Percentiles rank a stretch among this genome's conserved stretches.
Conservation (phyloP, 2,329 filamentous ascomycete species). For the Leptographium lundbergii region DNA sequence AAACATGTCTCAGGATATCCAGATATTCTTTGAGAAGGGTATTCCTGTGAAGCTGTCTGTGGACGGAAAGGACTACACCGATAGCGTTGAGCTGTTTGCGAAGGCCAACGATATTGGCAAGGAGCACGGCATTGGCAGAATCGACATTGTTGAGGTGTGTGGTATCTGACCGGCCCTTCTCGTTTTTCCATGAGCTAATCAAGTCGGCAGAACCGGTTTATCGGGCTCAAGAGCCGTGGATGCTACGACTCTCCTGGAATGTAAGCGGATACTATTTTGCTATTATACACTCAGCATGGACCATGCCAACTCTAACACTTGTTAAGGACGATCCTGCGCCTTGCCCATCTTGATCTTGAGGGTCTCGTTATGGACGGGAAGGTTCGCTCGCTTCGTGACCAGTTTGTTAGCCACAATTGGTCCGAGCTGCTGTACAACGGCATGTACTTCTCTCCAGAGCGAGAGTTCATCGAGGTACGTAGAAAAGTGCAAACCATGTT, state of each 20-base stretch:
- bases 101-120: slow-evolving; percentile 59
- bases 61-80: slow-evolving; percentile 50
- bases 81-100: slow-evolving; percentile 60
- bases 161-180: not conserved
- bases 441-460: slow-evolving; percentile 38
- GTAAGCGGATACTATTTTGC: not conserved
- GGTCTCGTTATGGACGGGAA: slow-evolving; percentile 40
- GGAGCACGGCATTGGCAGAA: slow-evolving; percentile 62
- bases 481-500: too few relatives aligned
- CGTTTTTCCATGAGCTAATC: not conserved
- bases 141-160: slow-evolving; percentile 62
- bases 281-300: too few relatives aligned
- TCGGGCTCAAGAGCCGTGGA: slow-evolving; percentile 67
- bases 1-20: slow-evolving; percentile 58
- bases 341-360: slow-evolving; percentile 34
- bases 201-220: slow-evolving; percentile 40
- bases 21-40: slow-evolving; percentile 60
- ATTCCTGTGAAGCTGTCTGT: slow-evolving; percentile 47
- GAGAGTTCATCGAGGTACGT: slow-evolving; percentile 39
- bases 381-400: slow-evolving; percentile 44
- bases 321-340: slow-evolving; percentile 18
- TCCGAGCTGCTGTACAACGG: slow-evolving; percentile 30
- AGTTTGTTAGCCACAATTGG: slow-evolving; percentile 42
- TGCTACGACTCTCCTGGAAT: slow-evolving; percentile 62
- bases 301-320: not conserved